phyloP scores from a whole-genome alignment of 257 asterid genomes.

The Solanum appendiculatum region DNA sequence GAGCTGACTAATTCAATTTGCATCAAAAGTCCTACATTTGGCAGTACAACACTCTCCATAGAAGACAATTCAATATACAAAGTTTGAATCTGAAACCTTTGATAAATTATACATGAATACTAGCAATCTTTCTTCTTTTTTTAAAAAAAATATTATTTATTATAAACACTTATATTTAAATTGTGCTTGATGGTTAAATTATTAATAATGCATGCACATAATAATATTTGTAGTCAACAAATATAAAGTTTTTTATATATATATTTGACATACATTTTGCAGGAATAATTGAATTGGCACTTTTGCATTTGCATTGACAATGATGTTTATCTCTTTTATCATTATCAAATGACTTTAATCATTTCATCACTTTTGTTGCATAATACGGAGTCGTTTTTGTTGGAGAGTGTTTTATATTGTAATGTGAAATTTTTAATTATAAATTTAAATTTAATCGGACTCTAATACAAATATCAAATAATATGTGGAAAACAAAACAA shows the following conservation, averaged over 20 bases:
- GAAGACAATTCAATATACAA: not conserved
- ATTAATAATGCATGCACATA: not conserved
- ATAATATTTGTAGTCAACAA: not conserved
- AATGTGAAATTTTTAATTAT: fast-evolving
- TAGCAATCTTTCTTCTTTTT: not conserved
- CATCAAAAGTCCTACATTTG: not conserved
- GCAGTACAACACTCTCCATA: not conserved
- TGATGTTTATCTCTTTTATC: slow-evolving; percentile 17
- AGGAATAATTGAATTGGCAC: slow-evolving; percentile 14
- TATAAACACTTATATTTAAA: not conserved
- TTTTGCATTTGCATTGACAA: slow-evolving; percentile 14
- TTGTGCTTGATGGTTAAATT: not conserved
- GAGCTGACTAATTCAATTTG: not conserved
- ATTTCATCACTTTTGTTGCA: slow-evolving; percentile 20
- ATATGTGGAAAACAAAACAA: not conserved
- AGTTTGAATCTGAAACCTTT: not conserved
- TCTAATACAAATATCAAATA: not conserved
- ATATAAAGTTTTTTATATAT: not conserved
- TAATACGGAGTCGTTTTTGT: not conserved
- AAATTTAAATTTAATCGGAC: not conserved
- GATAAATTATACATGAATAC: no score
- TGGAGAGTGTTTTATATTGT: not conserved
- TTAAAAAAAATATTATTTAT: no score
- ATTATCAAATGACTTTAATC: slow-evolving; percentile 29
- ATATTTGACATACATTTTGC: slow-evolving; percentile 13